These are phyloP conservation scores for Xylaria telfairii DNA, from an alignment of 495 filamentous ascomycete species.

Conservation along the genomic window DNA sequence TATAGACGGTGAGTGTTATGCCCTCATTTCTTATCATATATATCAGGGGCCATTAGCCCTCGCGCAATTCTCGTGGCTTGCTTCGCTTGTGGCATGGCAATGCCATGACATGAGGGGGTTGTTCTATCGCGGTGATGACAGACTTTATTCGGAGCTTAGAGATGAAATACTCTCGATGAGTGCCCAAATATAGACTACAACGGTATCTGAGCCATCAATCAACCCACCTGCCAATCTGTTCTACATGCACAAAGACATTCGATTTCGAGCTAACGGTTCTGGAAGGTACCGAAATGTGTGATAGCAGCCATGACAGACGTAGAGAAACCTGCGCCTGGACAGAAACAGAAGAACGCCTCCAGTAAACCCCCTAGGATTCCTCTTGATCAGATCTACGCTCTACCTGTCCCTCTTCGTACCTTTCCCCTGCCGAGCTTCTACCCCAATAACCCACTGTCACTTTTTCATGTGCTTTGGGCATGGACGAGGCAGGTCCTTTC, in stretches of 20 bases:
- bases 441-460: conserved; percentile 89
- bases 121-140: conserved; percentile 65
- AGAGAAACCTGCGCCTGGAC: conserved; percentile 31
- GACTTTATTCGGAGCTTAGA: conserved; percentile 60
- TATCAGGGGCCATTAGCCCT: no score
- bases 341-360: conserved; percentile 19
- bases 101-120: neutral
- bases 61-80: neutral
- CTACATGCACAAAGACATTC: neutral
- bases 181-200: conserved; percentile 90
- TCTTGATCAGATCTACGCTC: conserved; percentile 74
- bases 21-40: neutral
- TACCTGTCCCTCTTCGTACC: conserved; percentile 78
- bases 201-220: conserved; percentile 88
- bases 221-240: conserved; percentile 17
- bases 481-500: conserved; percentile 76
- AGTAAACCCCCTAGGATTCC: conserved; percentile 39
- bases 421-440: conserved; percentile 86
- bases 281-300: conserved; percentile 46
- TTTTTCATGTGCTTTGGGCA: conserved; percentile 76
- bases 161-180: conserved; percentile 81
- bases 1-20: conserved; percentile 23
- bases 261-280: conserved; percentile 31
- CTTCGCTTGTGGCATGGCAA: no score
- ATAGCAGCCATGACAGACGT: conserved; percentile 47